A percentile compares a stretch with the other conserved stretches of the same genome.
These are phyloP conservation scores for Isabelozyma heimii DNA, from an alignment of 805 yeast genomes.

Conservation along the genomic window DNA sequence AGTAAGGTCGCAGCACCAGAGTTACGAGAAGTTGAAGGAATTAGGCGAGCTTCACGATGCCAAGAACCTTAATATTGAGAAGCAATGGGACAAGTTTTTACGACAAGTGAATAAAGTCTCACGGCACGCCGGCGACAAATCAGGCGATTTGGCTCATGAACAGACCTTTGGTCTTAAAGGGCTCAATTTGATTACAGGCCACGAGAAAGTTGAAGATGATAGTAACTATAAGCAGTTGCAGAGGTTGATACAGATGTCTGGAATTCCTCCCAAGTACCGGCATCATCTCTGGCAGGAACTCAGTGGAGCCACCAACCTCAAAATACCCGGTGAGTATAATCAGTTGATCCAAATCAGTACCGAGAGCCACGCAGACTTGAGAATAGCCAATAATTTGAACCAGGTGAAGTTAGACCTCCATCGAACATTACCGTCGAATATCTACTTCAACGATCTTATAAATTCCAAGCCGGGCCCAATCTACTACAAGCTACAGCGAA, in stretches of 20 bases:
- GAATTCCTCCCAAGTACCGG: constrained; percentile 49
- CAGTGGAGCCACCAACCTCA: constrained; percentile 45
- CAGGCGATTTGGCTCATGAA: constrained; percentile 6
- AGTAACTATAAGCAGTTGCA: constrained; percentile 17
- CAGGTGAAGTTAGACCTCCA: constrained; percentile 55
- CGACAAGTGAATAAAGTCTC: constrained; percentile 24
- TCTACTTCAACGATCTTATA: constrained; percentile 39
- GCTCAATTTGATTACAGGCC: constrained; percentile 19
- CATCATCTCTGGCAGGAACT: constrained; percentile 52
- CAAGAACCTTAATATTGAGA: constrained; percentile 32
- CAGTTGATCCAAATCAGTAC: constrained; percentile 18
- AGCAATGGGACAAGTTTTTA: constrained; percentile 47
- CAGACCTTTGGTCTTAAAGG: constrained; percentile 42
- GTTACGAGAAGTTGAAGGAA: constrained; percentile 27
- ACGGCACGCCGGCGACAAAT: constrained; percentile 5
- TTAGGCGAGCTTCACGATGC: constrained; percentile 46
- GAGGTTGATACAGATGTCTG: constrained; percentile 35
- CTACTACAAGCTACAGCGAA: constrained; percentile 42
- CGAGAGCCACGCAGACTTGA: constrained; percentile 1
- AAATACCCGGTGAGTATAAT: constrained; percentile 48
- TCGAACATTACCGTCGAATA: constrained; percentile 54
- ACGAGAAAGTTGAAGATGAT: not conserved
- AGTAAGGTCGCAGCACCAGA: not conserved
- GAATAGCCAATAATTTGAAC: constrained; percentile 31
- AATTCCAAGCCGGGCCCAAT: constrained; percentile 53